phyloP scores from a whole-genome alignment of 306 rosid species.

The Notholithocarpus densiflorus region DNA sequence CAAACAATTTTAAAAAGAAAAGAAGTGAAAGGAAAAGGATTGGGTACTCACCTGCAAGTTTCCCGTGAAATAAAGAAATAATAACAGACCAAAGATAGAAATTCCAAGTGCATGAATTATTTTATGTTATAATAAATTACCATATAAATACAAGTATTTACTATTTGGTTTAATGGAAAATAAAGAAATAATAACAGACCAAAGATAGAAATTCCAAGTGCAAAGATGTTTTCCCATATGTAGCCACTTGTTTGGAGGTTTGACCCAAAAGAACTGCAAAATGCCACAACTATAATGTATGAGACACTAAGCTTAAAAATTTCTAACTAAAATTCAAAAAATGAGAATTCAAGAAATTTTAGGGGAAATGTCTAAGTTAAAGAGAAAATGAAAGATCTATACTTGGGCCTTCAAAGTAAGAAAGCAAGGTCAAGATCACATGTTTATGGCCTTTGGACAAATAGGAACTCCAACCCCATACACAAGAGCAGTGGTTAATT shows the following conservation, averaged over 20 bases:
- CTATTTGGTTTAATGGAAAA: too few species aligned
- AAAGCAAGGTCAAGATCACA: too few species aligned
- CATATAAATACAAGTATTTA: constrained; percentile 63
- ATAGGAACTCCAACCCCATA: too few species aligned
- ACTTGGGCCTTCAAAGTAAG: too few species aligned
- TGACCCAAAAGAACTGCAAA: constrained; percentile 84
- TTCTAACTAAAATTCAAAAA: neutral
- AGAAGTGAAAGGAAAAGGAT: too few species aligned
- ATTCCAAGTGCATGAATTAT: too few species aligned
- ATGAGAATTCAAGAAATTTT: neutral
- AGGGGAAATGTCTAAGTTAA: neutral
- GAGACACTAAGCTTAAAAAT: constrained; percentile 2
- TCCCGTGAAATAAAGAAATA: too few species aligned
- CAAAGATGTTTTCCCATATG: constrained; percentile 83
- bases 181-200: constrained; percentile 80
- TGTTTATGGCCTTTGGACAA: too few species aligned
- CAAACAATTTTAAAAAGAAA: too few species aligned
- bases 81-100: too few species aligned
- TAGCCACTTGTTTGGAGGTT: constrained; percentile 70
- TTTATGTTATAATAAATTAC: fast-evolving
- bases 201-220: constrained; percentile 72
- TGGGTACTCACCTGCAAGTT: too few species aligned
- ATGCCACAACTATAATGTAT: constrained; percentile 22
- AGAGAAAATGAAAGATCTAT: neutral
- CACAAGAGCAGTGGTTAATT: too few species aligned